Evolutionary conservation across 2,329 filamentous ascomycete species (phyloP).

Genomic region (Paecilomyces formosus): DNA sequence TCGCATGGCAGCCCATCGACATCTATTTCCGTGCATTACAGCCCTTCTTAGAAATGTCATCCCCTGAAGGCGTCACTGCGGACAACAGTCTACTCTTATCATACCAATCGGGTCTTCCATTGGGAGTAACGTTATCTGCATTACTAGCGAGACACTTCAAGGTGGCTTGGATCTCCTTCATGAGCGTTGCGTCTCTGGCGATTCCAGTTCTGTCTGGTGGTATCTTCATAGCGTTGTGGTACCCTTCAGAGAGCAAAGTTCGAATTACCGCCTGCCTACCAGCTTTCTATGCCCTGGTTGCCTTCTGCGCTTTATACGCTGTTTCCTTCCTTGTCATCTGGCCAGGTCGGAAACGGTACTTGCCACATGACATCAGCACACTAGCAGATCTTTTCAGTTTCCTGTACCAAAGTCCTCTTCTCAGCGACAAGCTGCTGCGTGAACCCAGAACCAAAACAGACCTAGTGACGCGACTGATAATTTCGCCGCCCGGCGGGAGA

Average conservation of each 20-base stretch:
- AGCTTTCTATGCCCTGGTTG: constrained; percentile 65
- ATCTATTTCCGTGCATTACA: constrained; percentile 53
- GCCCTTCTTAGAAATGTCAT: constrained; percentile 50
- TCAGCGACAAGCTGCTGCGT: constrained; percentile 66
- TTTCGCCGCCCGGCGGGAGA: constrained; percentile 32
- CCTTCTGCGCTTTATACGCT: constrained; percentile 63
- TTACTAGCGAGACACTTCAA: constrained; percentile 50
- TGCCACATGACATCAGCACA: constrained; percentile 66
- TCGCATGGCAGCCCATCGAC: constrained; percentile 54
- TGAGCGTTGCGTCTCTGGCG: constrained; percentile 44
- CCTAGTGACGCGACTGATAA: constrained; percentile 62
- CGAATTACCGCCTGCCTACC: constrained; percentile 66
- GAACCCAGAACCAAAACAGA: constrained; percentile 60
- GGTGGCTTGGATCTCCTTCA: constrained; percentile 49
- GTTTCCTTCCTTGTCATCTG: constrained; percentile 56
- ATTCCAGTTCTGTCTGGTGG: constrained; percentile 55
- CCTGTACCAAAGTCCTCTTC: constrained; percentile 63
- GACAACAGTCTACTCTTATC: constrained; percentile 50
- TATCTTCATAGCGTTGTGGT: constrained; percentile 56
- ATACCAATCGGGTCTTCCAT: constrained; percentile 48
- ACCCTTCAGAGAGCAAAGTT: constrained; percentile 36
- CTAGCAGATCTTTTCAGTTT: constrained; percentile 74
- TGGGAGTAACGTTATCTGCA: constrained; percentile 47
- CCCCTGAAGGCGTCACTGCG: constrained; percentile 44
- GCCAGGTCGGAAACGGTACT: constrained; percentile 53